A percentile compares a stretch with the other conserved stretches of the same genome.
These are phyloP conservation scores for Ophiocordyceps camponoti-rufipedis DNA, from an alignment of 2,329 filamentous ascomycete species.

Conservation along the genomic window DNA sequence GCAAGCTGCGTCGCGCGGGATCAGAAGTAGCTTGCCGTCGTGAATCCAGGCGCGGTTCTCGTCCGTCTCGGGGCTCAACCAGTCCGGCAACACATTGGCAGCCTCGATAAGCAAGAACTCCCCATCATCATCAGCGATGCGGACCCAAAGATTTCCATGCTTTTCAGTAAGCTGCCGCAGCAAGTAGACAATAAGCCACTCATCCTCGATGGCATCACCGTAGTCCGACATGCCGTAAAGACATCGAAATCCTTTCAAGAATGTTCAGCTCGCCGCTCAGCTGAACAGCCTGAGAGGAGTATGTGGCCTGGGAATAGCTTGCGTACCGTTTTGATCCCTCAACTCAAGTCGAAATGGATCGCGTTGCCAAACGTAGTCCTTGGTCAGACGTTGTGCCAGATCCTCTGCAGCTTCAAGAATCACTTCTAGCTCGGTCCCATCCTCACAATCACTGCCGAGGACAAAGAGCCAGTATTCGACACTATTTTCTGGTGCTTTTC, in stretches of 20 bases:
- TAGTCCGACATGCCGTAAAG: constrained; percentile 70
- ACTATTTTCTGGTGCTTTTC: constrained; percentile 57
- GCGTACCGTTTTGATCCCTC: constrained; percentile 38
- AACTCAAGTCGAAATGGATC: constrained; percentile 57
- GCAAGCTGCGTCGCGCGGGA: constrained; percentile 32
- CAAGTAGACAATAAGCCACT: constrained; percentile 91
- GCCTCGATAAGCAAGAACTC: constrained; percentile 93
- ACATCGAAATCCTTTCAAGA: constrained; percentile 22
- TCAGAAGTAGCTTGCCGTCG: constrained; percentile 53
- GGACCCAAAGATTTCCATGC: constrained; percentile 61
- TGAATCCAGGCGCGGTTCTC: constrained; percentile 83
- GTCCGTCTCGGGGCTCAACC: constrained; percentile 84
- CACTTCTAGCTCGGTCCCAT: constrained; percentile 44
- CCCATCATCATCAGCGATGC: constrained; percentile 73
- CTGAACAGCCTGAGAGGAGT: no score
- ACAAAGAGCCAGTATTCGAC: constrained; percentile 72
- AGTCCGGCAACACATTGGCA: constrained; percentile 68
- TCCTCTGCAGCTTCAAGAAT: constrained; percentile 51
- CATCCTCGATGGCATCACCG: constrained; percentile 88
- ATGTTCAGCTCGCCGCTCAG: neutral
- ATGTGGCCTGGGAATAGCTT: neutral
- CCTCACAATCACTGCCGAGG: constrained; percentile 32
- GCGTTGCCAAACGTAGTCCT: constrained; percentile 88
- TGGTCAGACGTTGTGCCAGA: constrained; percentile 46
- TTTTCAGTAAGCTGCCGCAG: constrained; percentile 62